Percentiles rank a stretch among this genome's conserved stretches.
These are phyloP conservation scores for Pugionium cornutum DNA, from an alignment of 345 rosid species.

Conservation along the genomic window DNA sequence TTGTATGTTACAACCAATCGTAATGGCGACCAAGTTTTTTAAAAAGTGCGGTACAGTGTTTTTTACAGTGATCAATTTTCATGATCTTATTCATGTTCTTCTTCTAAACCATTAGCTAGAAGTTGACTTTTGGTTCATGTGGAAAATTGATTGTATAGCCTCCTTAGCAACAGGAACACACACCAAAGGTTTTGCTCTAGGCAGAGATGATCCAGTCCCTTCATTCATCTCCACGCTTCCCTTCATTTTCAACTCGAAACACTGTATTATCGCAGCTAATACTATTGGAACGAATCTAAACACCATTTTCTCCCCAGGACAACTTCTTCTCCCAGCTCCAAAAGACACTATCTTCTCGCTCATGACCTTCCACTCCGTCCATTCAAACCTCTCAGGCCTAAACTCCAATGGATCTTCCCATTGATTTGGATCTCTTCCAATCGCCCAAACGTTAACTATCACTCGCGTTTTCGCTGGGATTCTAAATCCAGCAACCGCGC, in stretches of 20 bases:
- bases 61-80: not conserved
- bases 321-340: constrained; percentile 64
- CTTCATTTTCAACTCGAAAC: constrained; percentile 41
- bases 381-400: constrained; percentile 63
- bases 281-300: constrained; percentile 32
- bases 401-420: constrained; percentile 62
- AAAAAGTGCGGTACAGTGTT: not conserved
- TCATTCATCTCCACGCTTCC: constrained; percentile 58
- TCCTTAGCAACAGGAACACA: constrained; percentile 52
- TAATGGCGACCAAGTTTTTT: not conserved
- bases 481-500: constrained; percentile 43
- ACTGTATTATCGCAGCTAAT: constrained; percentile 35
- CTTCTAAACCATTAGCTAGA: constrained; percentile 12
- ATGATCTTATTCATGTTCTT: not conserved
- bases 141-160: constrained; percentile 6
- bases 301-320: constrained; percentile 49
- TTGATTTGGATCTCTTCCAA: constrained; percentile 51
- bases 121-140: not conserved
- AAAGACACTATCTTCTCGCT: constrained; percentile 53
- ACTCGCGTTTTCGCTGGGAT: constrained; percentile 59
- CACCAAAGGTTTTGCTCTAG: constrained; percentile 55
- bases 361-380: constrained; percentile 38
- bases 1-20: constrained; percentile 12
- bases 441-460: constrained; percentile 56
- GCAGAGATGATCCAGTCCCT: constrained; percentile 52